Conservation (phyloP, 176 grass and related monocot genomes). For the Poa annua region DNA sequence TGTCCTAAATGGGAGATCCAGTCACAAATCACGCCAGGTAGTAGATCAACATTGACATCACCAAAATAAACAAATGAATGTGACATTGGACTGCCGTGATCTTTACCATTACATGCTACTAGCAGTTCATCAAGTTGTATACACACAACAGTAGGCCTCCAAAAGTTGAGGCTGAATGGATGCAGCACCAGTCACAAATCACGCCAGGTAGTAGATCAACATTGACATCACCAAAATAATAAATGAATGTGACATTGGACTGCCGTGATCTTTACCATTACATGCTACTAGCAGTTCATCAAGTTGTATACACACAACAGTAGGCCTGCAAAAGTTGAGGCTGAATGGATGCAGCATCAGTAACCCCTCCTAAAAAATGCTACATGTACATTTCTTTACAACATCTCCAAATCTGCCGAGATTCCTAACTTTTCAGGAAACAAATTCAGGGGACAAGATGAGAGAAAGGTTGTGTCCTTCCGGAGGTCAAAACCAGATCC, state of each 20-base stretch:
- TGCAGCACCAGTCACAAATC: neutral
- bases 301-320: constrained; percentile 42
- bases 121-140: constrained; percentile 24
- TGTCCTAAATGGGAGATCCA: neutral
- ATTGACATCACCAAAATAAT: neutral
- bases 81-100: constrained; percentile 15
- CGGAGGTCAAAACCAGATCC: constrained; percentile 4
- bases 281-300: constrained; percentile 28
- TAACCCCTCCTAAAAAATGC: constrained; percentile 7
- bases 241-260: constrained; percentile 33
- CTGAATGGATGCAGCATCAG: neutral
- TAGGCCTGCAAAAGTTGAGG: neutral
- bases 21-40: neutral
- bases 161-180: neutral
- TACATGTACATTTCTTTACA: constrained; percentile 51
- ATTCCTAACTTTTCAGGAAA: constrained; percentile 63
- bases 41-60: neutral
- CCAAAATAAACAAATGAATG: constrained; percentile 25
- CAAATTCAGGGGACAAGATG: constrained; percentile 33
- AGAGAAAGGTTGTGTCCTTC: neutral
- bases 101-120: constrained; percentile 28
- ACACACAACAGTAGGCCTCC: constrained; percentile 39
- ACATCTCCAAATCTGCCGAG: constrained; percentile 39
- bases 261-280: constrained; percentile 1
- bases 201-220: neutral